Evolutionary conservation across 495 filamentous ascomycete genomes (phyloP), one percentile per base, ranked within the genome.

Genomic region (Annulohypoxylon maeteangense): DNA sequence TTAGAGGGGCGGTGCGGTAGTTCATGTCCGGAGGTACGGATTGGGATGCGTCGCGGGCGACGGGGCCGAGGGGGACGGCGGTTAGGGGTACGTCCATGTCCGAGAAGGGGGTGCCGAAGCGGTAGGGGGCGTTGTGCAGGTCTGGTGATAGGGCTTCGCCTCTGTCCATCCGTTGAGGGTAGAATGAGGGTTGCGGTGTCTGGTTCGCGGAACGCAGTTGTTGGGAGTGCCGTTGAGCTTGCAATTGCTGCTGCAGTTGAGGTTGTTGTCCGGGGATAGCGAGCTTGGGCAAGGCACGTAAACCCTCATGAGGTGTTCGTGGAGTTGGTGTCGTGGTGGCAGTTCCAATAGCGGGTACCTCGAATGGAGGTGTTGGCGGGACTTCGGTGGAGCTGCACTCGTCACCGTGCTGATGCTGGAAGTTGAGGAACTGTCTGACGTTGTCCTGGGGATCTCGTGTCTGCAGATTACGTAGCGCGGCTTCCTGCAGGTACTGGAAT

Each of bases 21-120:
- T 84, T 84, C 93, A 98, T 97, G 78, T 97, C 88, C 4, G 95
- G 95, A 20, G 95, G 95, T 0, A 97, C 95, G 1, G 94, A 97
- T 72, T 97, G 92, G 4, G 93, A 94, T 8, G 80, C 79, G 57
- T 92, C 88, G 2, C 95, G 89, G 5, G 87, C 84, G 47, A 95
- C 82, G 2, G 91, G 90, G 0, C 89, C 90, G 2, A 89, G 64
- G 0, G 88, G 89, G 18, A 94, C 81, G 4, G 91, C 87, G 1
- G 92, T 95, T 65, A 97, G 75, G 0, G 95, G 94, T n/a, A 91
- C 90, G 78, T 98, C 95, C 83, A 92, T 91, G 60, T 94, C 93
- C 0, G 94, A 96, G 71, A 92, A 89, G 1, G 95, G 94, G 0
- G 93, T 97, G 7, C 84, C 86, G 65, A 93, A 90, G 32, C 90